Conservation (phyloP, 208 protist species). For the Leishmania major region DNA sequence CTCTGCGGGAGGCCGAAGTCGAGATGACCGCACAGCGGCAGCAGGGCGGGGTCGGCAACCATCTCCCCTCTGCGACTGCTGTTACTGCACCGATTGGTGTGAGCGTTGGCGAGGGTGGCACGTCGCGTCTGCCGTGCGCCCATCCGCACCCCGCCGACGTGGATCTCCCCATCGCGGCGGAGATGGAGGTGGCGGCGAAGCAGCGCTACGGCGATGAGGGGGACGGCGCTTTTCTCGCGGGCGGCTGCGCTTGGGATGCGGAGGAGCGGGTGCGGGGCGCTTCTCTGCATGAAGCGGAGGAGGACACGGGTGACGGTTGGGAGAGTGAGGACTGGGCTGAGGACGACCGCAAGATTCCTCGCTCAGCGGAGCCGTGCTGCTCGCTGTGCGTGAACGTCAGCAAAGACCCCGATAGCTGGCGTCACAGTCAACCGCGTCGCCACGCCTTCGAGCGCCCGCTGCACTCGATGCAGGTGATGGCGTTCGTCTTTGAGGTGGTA, state of each 20-base stretch:
- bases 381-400: constrained; percentile 60
- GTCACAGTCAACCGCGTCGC: constrained; percentile 41
- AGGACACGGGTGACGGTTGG: background rate
- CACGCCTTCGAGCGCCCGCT: constrained; percentile 75
- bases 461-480: constrained; percentile 63
- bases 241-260: background rate
- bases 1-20: background rate
- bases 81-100: background rate
- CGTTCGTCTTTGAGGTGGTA: constrained; percentile 45
- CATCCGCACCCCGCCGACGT: background rate
- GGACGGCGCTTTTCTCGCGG: no score
- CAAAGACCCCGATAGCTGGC: constrained; percentile 53
- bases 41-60: background rate
- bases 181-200: constrained; percentile 11
- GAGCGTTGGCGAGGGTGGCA: background rate
- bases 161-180: background rate
- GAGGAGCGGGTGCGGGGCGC: background rate
- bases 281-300: background rate
- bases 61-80: background rate
- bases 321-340: constrained; percentile 25
- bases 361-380: constrained; percentile 13
- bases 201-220: constrained; percentile 3
- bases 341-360: background rate
- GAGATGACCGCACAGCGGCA: background rate
- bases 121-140: background rate